These are phyloP conservation scores for Ogataea allantospora DNA, from an alignment of 805 yeast genomes.

Conservation along the genomic window DNA sequence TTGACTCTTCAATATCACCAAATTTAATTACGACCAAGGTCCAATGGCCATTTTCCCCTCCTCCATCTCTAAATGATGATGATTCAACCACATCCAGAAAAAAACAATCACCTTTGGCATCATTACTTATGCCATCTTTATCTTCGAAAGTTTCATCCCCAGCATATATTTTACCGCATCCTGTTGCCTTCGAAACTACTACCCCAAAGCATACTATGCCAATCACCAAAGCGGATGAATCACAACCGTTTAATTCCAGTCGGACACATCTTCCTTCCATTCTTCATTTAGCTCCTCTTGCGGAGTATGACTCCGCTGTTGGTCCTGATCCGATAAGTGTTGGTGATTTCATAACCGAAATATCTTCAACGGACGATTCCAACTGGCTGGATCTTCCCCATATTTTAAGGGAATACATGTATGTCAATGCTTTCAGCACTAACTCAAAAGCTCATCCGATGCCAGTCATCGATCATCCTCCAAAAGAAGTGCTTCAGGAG, in stretches of 20 bases:
- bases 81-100: background rate
- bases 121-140: conserved; percentile 1
- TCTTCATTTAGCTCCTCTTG: background rate
- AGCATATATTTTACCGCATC: background rate
- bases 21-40: background rate
- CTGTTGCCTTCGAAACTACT: background rate
- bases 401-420: conserved; percentile 40
- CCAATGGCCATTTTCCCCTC: conserved; percentile 7
- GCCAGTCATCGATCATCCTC: conserved; percentile 15
- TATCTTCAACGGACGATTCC: conserved; percentile 8
- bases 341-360: conserved; percentile 15
- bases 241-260: background rate
- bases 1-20: background rate
- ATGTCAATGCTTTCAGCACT: conserved; percentile 33
- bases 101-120: background rate
- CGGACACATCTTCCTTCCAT: background rate
- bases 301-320: conserved; percentile 13
- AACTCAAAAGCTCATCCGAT: conserved; percentile 9
- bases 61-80: conserved; percentile 2
- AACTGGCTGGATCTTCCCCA: conserved; percentile 30
- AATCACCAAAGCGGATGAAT: background rate
- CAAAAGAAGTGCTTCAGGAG: conserved; percentile 20
- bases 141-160: conserved; percentile 1
- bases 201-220: background rate
- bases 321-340: conserved; percentile 17